phyloP scores from a whole-genome alignment of 2,329 filamentous ascomycete genomes.

The Exophiala spinifera region DNA sequence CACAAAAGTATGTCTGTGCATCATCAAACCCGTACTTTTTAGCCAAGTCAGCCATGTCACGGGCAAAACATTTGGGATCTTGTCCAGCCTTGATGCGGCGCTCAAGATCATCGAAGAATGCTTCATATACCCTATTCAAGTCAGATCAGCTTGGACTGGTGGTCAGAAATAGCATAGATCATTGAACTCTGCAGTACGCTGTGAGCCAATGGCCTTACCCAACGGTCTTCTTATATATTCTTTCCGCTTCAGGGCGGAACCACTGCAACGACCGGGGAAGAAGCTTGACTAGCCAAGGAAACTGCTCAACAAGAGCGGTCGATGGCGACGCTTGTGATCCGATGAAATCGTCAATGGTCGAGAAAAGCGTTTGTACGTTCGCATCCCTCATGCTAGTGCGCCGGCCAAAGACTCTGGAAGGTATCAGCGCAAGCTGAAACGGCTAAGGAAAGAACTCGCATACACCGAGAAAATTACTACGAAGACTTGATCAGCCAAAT shows the following conservation, averaged over 20 bases:
- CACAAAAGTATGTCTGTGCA: conserved; percentile 10
- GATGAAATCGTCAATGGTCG: conserved; percentile 37
- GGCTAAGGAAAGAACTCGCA: neutral
- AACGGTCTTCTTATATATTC: conserved; percentile 35
- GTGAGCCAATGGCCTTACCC: conserved; percentile 7
- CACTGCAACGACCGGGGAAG: conserved; percentile 45
- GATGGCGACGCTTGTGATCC: conserved; percentile 35
- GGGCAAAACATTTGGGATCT: conserved; percentile 11
- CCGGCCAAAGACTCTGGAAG: conserved; percentile 42
- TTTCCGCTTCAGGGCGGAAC: conserved; percentile 40
- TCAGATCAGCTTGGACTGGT: neutral
- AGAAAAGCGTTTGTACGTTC: conserved; percentile 34
- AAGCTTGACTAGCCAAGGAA: conserved; percentile 41
- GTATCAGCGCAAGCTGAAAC: neutral
- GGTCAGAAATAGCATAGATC: no score
- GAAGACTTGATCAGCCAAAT: neutral
- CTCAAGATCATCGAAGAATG: conserved; percentile 12
- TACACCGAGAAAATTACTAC: conserved; percentile 11
- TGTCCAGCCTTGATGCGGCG: conserved; percentile 10
- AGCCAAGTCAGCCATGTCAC: conserved; percentile 6
- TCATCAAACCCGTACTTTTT: conserved; percentile 12
- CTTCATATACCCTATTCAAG: conserved; percentile 4
- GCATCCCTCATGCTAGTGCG: conserved; percentile 37
- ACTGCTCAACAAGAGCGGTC: conserved; percentile 44
- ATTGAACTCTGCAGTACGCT: neutral